phyloP scores from a whole-genome alignment of 2,329 filamentous ascomycete genomes.

The Fusarium verticillioides region DNA sequence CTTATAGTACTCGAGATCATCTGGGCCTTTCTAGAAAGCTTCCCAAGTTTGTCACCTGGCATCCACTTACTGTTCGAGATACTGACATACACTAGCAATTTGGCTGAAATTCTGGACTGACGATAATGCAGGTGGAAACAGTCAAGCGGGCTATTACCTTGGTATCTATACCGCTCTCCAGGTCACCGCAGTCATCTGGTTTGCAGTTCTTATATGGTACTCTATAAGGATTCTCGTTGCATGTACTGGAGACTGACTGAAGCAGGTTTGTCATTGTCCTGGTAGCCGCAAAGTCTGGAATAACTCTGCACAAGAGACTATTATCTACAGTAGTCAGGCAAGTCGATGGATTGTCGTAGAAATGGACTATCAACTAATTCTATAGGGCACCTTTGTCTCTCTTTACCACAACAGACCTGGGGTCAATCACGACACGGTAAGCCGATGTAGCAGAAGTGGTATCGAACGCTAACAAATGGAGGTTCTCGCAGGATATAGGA shows the following conservation, averaged over 20 bases:
- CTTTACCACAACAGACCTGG: constrained; percentile 54
- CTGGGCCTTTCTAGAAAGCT: constrained; percentile 45
- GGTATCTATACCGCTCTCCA: constrained; percentile 44
- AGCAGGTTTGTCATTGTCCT: constrained; percentile 46
- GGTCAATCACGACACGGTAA: constrained; percentile 55
- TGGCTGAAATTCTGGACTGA: constrained; percentile 49
- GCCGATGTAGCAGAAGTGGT: accelerated
- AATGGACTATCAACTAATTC: constrained; percentile 11
- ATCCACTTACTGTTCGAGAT: not conserved
- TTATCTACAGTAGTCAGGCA: constrained; percentile 40
- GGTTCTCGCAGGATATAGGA: constrained; percentile 58
- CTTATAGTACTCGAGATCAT: constrained; percentile 40
- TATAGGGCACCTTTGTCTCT: constrained; percentile 53
- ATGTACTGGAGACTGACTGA: not conserved
- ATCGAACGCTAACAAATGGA: constrained; percentile 14
- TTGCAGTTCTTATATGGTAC: constrained; percentile 38
- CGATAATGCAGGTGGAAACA: constrained; percentile 20
- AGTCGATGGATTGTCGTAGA: accelerated
- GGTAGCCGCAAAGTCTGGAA: constrained; percentile 44
- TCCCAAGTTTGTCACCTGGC: constrained; percentile 42
- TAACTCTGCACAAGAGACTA: constrained; percentile 40
- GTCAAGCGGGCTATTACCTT: constrained; percentile 36
- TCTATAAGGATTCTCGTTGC: not conserved
- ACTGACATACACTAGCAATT: constrained; percentile 37
- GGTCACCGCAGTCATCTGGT: constrained; percentile 33